Conservation (phyloP, 805 yeast genomes). For the Starmerella khaoyaiensis region DNA sequence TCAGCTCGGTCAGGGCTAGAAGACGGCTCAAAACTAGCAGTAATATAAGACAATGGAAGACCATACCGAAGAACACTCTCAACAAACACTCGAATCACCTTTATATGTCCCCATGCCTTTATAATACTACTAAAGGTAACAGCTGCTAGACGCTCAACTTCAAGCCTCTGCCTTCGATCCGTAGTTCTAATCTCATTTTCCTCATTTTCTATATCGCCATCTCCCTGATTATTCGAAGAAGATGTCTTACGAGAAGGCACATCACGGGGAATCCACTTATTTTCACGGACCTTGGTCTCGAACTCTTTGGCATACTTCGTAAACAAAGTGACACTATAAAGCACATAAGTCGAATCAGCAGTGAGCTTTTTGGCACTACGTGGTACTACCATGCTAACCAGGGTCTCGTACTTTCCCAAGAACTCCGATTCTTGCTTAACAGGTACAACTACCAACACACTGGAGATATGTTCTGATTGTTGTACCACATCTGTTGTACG, state of each 20-base stretch:
- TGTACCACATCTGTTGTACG: conserved; percentile 70
- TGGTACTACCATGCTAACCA: conserved; percentile 77
- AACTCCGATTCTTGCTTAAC: conserved; percentile 48
- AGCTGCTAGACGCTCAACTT: conserved; percentile 66
- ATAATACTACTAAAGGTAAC: conserved; percentile 84
- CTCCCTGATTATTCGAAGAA: background rate
- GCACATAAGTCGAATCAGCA: conserved; percentile 56
- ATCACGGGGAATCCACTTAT: conserved; percentile 85
- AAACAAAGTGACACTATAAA: conserved; percentile 74
- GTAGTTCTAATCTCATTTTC: conserved; percentile 59
- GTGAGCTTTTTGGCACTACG: conserved; percentile 64
- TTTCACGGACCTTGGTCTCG: conserved; percentile 59
- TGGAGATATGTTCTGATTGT: conserved; percentile 72
- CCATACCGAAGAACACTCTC: conserved; percentile 94
- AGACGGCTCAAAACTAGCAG: conserved; percentile 35
- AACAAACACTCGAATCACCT: conserved; percentile 74
- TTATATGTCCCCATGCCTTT: conserved; percentile 80
- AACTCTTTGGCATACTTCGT: conserved; percentile 66
- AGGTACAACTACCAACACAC: conserved; percentile 84
- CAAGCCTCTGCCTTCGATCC: conserved; percentile 58
- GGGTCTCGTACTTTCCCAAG: conserved; percentile 56
- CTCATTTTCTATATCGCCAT: conserved; percentile 25
- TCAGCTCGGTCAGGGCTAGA: conserved; percentile 45
- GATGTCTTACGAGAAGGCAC: conserved; percentile 4
- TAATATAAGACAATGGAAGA: conserved; percentile 79